Conservation (phyloP, 257 asterid species). For the Solanum piurae region DNA sequence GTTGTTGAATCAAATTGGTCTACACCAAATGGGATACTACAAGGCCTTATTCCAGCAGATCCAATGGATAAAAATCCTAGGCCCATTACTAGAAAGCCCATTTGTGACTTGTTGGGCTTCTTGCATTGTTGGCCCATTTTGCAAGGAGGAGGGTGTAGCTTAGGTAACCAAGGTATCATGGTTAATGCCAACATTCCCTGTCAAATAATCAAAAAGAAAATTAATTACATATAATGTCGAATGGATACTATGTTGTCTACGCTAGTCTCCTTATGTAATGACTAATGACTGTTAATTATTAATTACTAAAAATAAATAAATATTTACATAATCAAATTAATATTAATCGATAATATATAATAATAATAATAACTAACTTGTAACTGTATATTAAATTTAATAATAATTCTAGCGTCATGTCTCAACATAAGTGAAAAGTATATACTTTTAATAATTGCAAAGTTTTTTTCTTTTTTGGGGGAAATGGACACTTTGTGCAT, state of each 20-base stretch:
- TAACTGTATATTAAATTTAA: no score
- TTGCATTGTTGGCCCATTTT: slow-evolving; percentile 21
- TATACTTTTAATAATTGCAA: background rate
- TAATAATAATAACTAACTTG: background rate
- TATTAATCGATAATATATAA: no score
- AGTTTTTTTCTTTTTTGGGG: no score
- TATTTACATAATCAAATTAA: no score
- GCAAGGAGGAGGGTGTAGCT: slow-evolving; percentile 69
- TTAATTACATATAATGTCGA: no score
- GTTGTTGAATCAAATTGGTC: slow-evolving; percentile 73
- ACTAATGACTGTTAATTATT: no score
- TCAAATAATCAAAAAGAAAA: background rate
- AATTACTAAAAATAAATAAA: no score
- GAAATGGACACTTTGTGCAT: background rate
- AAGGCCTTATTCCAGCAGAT: slow-evolving; percentile 80
- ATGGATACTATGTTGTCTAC: no score
- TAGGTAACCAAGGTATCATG: slow-evolving; percentile 48
- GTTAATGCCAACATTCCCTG: slow-evolving; percentile 91
- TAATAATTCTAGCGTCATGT: no score
- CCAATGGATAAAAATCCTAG: slow-evolving; percentile 50
- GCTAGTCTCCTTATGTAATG: no score
- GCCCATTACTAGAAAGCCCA: slow-evolving; percentile 34
- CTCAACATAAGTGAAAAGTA: background rate
- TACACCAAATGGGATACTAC: slow-evolving; percentile 88
- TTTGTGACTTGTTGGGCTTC: slow-evolving; percentile 43